A percentile compares a stretch with the other conserved stretches of the same genome.
Evolutionary conservation across 768 basidiomycete genomes (phyloP).

Genomic region (Russula abietina): DNA sequence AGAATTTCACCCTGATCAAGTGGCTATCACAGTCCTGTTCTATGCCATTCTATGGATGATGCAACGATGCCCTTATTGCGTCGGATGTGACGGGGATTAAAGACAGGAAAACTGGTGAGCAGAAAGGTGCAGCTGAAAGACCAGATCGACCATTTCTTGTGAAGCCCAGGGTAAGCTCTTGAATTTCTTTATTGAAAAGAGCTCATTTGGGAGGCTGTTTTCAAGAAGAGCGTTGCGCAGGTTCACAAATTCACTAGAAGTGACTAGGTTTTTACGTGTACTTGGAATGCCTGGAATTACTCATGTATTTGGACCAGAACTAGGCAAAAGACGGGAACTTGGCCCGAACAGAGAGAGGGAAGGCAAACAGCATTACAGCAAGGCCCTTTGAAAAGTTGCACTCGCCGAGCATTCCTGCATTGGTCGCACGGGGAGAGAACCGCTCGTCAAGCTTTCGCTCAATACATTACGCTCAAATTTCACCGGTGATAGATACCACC

Average conservation of each 20-base stretch:
- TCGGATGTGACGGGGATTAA: neutral
- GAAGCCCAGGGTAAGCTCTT: neutral
- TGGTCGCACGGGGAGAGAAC: neutral
- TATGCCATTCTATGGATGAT: too few relatives aligned
- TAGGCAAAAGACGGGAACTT: conserved; percentile 9
- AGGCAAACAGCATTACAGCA: conserved; percentile 26
- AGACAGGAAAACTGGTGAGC: neutral
- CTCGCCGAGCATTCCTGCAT: conserved; percentile 28
- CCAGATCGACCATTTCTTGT: neutral
- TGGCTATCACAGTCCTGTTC: neutral
- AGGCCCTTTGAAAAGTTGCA: conserved; percentile 26
- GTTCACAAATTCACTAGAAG: too few relatives aligned
- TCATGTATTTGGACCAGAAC: conserved; percentile 20
- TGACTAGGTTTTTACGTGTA: too few relatives aligned
- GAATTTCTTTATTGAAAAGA: conserved; percentile 12
- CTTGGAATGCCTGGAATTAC: conserved; percentile 22
- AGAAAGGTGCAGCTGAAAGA: neutral
- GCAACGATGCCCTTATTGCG: too few relatives aligned
- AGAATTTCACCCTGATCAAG: neutral
- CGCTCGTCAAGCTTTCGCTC: conserved; percentile 29
- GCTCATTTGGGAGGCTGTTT: conserved; percentile 5
- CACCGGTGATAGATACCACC: conserved; percentile 24
- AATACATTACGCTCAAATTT: neutral
- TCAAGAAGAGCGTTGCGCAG: too few relatives aligned
- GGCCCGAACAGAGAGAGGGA: conserved; percentile 25